Evolutionary conservation across 176 grass and related monocot genomes (phyloP), one percentile per base, ranked within the genome.

Genomic region (Areca catechu): DNA sequence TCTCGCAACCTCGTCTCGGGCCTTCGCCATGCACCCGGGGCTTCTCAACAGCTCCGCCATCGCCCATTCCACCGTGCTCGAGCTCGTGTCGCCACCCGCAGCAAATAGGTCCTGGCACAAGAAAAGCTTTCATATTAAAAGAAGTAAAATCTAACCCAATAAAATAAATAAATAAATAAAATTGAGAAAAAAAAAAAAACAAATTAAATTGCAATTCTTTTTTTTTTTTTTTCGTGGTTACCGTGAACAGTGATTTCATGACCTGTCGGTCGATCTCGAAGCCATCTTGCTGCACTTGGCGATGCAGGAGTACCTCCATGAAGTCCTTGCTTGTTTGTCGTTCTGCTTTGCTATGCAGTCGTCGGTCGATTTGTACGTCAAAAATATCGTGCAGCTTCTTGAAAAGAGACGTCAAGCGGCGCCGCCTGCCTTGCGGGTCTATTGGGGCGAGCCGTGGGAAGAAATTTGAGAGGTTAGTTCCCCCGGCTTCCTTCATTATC

Each of bases 221-320:
- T n/a, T n/a, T n/a, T n/a, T n/a, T n/a, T n/a, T n/a, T 43, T 15
- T 5, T 17, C 7, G 4, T 58, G 16, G 19, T 9, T 59, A 71
- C 68, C 23, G n/a, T 15, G 49, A 71, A 43, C n/a, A 59, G n/a
- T 4, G 53, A 9, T 71, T 25, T 58, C 34, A 71, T 71, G 22
- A 58, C 30, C 1, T 47, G 9, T 22, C 24, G 68, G 51, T 71
- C 54, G 17, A 71, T 29, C 28, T 60, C 60, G 53, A 37, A 37
- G 30, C 30, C 2, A 10, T 37, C 30, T 37, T 69, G 18, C 14
- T 71, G 23, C 16, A 24, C 68, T 0, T 71, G 68, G 12, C 54
- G 19, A 19, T 60, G 54, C 4, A 60, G 68, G 34, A 71, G 68
- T 56, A 25, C 22, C 22, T 71, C 68, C 54, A 71, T 24, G 68